phyloP scores from a whole-genome alignment of 73 alveolate genomes.

The Paramecium caudatum region DNA sequence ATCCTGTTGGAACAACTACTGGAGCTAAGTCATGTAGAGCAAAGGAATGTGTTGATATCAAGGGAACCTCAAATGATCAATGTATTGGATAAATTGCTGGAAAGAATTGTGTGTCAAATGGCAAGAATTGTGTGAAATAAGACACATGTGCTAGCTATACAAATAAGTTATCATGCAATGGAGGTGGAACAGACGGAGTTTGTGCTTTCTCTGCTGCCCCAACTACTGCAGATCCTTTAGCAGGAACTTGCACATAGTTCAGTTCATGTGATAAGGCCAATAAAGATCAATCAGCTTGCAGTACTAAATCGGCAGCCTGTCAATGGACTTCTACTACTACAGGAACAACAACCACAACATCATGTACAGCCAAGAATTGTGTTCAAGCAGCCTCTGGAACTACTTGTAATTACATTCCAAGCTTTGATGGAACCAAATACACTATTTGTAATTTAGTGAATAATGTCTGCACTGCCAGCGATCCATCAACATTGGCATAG shows the following conservation, averaged over 20 bases:
- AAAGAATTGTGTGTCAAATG: constrained; percentile 63
- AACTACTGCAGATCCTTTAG: constrained; percentile 27
- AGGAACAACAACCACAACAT: constrained; percentile 52
- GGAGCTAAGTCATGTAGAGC: constrained; percentile 47
- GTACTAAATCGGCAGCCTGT: constrained; percentile 5
- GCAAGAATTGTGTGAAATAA: constrained; percentile 10
- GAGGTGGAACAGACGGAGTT: constrained; percentile 42
- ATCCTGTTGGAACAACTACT: constrained; percentile 44
- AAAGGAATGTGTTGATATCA: constrained; percentile 32
- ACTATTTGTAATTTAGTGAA: constrained; percentile 4
- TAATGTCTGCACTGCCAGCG: constrained; percentile 1
- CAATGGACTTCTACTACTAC: background rate
- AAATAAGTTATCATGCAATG: constrained; percentile 40
- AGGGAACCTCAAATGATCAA: background rate
- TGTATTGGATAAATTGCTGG: background rate
- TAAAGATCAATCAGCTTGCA: constrained; percentile 30
- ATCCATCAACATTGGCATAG: background rate
- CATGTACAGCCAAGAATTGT: background rate
- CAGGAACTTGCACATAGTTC: constrained; percentile 40
- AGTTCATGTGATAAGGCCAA: background rate
- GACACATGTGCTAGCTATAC: constrained; percentile 40
- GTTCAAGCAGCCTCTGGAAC: background rate
- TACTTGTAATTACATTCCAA: constrained; percentile 23
- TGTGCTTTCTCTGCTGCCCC: constrained; percentile 62
- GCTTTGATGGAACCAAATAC: background rate